phyloP scores from a whole-genome alignment of 345 rosid genomes.

The Alliaria petiolata region DNA sequence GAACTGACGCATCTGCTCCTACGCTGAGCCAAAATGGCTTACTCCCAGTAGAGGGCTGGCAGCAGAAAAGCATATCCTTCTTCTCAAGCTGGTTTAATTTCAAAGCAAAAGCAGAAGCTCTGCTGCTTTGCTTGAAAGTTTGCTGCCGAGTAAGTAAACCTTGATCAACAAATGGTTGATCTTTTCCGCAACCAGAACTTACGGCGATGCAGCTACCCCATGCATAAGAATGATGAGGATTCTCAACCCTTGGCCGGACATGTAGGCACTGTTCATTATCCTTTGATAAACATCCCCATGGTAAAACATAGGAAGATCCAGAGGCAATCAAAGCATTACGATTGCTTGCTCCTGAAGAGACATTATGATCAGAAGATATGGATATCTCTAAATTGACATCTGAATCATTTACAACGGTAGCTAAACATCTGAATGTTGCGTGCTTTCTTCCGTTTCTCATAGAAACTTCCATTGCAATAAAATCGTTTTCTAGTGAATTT shows the following conservation, averaged over 20 bases:
- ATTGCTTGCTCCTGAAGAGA: constrained; percentile 41
- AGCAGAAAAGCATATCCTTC: constrained; percentile 79
- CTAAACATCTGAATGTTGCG: constrained; percentile 84
- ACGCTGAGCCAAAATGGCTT: constrained; percentile 85
- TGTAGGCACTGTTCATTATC: constrained; percentile 63
- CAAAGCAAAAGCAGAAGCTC: constrained; percentile 44
- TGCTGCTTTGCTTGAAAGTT: constrained; percentile 58
- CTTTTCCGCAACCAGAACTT: constrained; percentile 63
- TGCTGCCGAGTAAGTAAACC: constrained; percentile 57
- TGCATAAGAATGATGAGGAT: constrained; percentile 45
- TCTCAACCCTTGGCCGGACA: constrained; percentile 62
- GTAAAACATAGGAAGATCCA: constrained; percentile 71
- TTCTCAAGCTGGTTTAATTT: constrained; percentile 79
- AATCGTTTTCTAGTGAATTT: constrained; percentile 53
- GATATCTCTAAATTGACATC: constrained; percentile 74
- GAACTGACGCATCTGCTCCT: constrained; percentile 86
- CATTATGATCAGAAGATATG: constrained; percentile 35
- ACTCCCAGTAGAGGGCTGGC: constrained; percentile 51
- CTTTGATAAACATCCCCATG: constrained; percentile 77
- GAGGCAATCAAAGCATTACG: constrained; percentile 49
- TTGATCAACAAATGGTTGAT: constrained; percentile 69
- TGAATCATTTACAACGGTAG: constrained; percentile 77
- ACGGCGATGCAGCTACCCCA: constrained; percentile 70
- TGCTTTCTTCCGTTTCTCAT: constrained; percentile 95
- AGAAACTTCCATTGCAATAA: constrained; percentile 77